Conservation (phyloP, 163 green algal genomes). For the Smithsoniella earleae region DNA sequence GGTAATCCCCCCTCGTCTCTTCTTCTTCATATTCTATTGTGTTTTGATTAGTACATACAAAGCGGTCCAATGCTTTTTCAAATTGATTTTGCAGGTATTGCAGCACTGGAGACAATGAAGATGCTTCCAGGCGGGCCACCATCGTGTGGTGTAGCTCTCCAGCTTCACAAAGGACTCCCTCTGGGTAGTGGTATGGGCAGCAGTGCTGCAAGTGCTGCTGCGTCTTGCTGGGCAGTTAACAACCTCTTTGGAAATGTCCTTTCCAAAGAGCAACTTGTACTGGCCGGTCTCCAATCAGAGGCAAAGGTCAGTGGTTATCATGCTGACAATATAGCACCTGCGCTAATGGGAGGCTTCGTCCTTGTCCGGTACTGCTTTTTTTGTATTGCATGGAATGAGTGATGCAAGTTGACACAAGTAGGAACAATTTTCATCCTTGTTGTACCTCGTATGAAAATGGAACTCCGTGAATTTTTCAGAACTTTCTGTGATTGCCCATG, state of each 20-base stretch:
- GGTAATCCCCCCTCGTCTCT: too few relatives aligned
- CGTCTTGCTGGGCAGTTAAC: conserved; percentile 82
- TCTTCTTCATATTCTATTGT: too few relatives aligned
- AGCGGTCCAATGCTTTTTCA: too few relatives aligned
- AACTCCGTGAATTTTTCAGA: too few relatives aligned
- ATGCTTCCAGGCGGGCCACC: conserved; percentile 49
- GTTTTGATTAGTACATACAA: too few relatives aligned
- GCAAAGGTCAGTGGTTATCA: conserved; percentile 89
- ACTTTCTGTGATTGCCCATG: too few relatives aligned
- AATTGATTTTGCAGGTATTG: too few relatives aligned
- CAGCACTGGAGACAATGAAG: conserved; percentile 77
- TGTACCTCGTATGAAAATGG: too few relatives aligned
- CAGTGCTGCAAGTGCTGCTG: conserved; percentile 81
- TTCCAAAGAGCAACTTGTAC: conserved; percentile 68
- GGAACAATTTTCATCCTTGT: too few relatives aligned
- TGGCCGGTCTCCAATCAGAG: conserved; percentile 74
- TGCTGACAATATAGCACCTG: conserved; percentile 92
- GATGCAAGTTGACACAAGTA: too few relatives aligned
- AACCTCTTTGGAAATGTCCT: conserved; percentile 80
- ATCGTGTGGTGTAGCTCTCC: conserved; percentile 57
- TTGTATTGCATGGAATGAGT: too few relatives aligned
- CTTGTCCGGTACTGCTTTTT: conserved; percentile 59
- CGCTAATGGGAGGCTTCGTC: conserved; percentile 89
- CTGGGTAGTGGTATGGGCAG: conserved; percentile 90
- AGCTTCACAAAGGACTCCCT: conserved; percentile 78